Evolutionary conservation across 805 yeast genomes (phyloP).

Genomic region (Pichia scutulata): DNA sequence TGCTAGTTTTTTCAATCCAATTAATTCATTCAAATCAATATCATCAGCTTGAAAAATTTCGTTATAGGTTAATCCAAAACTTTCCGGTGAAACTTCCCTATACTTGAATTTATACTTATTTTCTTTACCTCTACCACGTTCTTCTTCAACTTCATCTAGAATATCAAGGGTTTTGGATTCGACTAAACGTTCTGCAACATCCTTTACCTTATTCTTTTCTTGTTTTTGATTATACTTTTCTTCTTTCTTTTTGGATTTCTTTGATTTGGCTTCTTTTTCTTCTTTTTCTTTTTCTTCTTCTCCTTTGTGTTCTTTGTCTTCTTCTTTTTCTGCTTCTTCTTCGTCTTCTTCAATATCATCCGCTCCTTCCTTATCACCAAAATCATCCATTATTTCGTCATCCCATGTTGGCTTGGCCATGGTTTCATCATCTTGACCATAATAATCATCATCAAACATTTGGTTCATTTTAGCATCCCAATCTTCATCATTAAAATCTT

Average conservation of each 20-base stretch:
- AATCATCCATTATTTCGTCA: conserved; percentile 36
- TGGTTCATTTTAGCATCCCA: conserved; percentile 87
- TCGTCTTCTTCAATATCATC: conserved; percentile 36
- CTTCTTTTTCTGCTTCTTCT: conserved; percentile 31
- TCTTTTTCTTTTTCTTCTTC: conserved; percentile 22
- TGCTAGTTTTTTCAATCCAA: conserved; percentile 88
- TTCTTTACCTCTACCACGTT: conserved; percentile 49
- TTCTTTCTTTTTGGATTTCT: conserved; percentile 49
- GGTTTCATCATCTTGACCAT: conserved; percentile 44
- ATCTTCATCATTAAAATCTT: conserved; percentile 81
- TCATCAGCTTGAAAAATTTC: conserved; percentile 92
- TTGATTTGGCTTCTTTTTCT: conserved; percentile 30
- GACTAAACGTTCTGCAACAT: conserved; percentile 70
- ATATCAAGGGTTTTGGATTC: conserved; percentile 61
- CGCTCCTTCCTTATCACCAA: conserved; percentile 21
- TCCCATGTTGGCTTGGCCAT: conserved; percentile 55
- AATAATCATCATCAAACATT: conserved; percentile 79
- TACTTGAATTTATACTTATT: conserved; percentile 62
- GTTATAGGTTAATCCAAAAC: conserved; percentile 75
- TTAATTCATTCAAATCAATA: conserved; percentile 69
- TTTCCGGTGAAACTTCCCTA: conserved; percentile 91
- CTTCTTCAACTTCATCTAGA: conserved; percentile 61
- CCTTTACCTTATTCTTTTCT: conserved; percentile 52
- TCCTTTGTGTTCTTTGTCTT: conserved; percentile 25
- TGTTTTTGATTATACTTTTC: conserved; percentile 49